These are phyloP conservation scores for Yamadazyma siamensis DNA, from an alignment of 1,139 yeast genomes.

Conservation along the genomic window DNA sequence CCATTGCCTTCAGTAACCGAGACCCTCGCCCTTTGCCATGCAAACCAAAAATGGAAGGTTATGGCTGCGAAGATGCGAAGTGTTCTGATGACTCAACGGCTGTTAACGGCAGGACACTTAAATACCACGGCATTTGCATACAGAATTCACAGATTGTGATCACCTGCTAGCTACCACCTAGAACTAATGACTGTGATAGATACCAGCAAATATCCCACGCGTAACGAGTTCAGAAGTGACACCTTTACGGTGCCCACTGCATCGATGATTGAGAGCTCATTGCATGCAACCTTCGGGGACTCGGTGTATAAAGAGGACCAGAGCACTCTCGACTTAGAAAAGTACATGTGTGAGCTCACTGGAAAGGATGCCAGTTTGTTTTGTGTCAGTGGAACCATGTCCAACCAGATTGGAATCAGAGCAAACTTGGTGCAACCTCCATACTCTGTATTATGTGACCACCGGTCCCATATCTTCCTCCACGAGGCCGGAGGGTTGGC, in stretches of 20 bases:
- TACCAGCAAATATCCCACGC: constrained; percentile 20
- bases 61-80: too few species aligned
- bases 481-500: constrained; percentile 48
- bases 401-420: constrained; percentile 42
- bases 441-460: constrained; percentile 39
- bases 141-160: too few species aligned
- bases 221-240: constrained; percentile 44
- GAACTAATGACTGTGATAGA: too few species aligned
- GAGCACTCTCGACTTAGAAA: constrained; percentile 31
- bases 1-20: too few species aligned
- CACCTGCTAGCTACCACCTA: too few species aligned
- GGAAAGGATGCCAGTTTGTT: constrained; percentile 42
- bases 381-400: constrained; percentile 47
- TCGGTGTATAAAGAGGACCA: constrained; percentile 44
- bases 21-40: too few species aligned
- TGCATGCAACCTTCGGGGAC: constrained; percentile 36
- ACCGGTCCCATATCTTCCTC: constrained; percentile 36
- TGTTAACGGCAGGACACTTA: too few species aligned
- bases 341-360: constrained; percentile 31
- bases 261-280: constrained; percentile 31
- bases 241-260: constrained; percentile 45
- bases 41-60: too few species aligned
- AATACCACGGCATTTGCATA: too few species aligned
- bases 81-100: too few species aligned
- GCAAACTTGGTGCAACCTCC: constrained; percentile 45